These are phyloP conservation scores for Aspergillus steynii DNA, from an alignment of 495 filamentous ascomycete genomes.

Conservation along the genomic window DNA sequence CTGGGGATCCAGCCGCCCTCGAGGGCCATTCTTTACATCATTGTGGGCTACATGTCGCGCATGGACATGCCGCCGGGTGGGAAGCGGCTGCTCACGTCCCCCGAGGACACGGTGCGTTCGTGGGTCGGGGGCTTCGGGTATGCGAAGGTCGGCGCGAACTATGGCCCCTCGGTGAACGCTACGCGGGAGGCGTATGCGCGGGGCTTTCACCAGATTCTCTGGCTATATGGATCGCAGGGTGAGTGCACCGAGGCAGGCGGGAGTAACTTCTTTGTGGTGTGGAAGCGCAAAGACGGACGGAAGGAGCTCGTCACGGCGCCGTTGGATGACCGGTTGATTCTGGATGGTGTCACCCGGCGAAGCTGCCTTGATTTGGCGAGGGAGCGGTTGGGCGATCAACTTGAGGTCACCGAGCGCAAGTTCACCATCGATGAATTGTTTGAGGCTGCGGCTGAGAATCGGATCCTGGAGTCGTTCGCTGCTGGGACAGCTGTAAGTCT, in stretches of 20 bases:
- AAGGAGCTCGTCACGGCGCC: conserved; percentile 76
- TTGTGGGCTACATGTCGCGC: conserved; percentile 28
- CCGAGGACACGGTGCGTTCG: conserved; percentile 18
- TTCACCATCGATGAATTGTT: conserved; percentile 10
- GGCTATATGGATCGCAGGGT: conserved; percentile 50
- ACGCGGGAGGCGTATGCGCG: conserved; percentile 13
- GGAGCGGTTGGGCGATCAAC: conserved; percentile 53
- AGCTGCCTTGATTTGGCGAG: conserved; percentile 69
- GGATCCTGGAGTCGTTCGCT: conserved; percentile 14
- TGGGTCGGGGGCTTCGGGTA: conserved; percentile 32
- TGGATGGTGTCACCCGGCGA: conserved; percentile 81
- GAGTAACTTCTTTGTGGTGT: conserved; percentile 83
- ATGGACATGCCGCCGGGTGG: conserved; percentile 9
- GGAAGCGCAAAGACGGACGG: conserved; percentile 64
- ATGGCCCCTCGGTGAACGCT: conserved; percentile 26
- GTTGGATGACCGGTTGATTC: conserved; percentile 75
- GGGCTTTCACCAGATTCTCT: conserved; percentile 30
- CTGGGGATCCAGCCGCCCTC: conserved; percentile 72
- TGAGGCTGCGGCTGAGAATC: conserved; percentile 6
- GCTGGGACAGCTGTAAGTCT: conserved; percentile 15
- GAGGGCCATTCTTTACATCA: conserved; percentile 72
- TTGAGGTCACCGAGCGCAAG: conserved; percentile 15
- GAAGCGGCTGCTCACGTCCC: conserved; percentile 9
- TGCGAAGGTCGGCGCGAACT: conserved; percentile 34
- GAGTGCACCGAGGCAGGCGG: conserved; percentile 87